A percentile compares a stretch with the other conserved stretches of the same genome.
Evolutionary conservation across 306 rosid genomes (phyloP).

Genomic region (Quercus mongolica): DNA sequence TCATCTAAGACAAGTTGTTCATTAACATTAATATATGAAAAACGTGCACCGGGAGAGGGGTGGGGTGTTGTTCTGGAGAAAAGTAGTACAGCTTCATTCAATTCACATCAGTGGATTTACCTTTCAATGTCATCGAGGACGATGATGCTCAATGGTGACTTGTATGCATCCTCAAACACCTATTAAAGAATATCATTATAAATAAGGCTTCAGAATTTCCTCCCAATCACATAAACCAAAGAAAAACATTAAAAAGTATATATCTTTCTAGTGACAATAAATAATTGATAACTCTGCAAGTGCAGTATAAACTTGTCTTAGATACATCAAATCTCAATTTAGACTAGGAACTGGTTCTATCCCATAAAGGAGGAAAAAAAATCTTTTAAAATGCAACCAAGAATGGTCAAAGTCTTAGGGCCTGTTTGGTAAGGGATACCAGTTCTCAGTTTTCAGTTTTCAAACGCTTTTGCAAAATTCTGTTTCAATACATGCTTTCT

Average conservation of each 20-base stretch:
- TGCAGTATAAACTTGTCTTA: conserved; percentile 14
- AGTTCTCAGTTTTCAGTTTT: no score
- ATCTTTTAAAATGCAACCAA: conserved; percentile 2
- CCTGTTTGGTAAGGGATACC: no score
- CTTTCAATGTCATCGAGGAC: conserved; percentile 97
- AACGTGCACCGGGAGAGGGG: background rate
- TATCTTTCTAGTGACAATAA: background rate
- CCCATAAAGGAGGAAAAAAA: background rate
- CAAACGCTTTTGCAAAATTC: no score
- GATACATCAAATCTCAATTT: conserved; percentile 15
- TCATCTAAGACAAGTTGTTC: background rate
- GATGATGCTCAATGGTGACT: conserved; percentile 92
- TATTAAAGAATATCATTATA: conserved; percentile 24
- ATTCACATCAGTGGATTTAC: conserved; percentile 31
- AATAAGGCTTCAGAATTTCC: conserved; percentile 17
- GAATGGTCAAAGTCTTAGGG: conserved; percentile 15
- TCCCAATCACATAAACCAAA: background rate
- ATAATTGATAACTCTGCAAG: conserved; percentile 2
- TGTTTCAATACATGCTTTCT: no score
- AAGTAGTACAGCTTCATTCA: background rate
- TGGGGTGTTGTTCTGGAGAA: background rate
- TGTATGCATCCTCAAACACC: conserved; percentile 99
- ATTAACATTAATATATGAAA: background rate
- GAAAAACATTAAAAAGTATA: conserved; percentile 6
- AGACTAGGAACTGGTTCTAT: conserved; percentile 8